A percentile compares a stretch with the other conserved stretches of the same genome.
These are phyloP conservation scores for Phytophthora sp. DNA, from an alignment of 352 stramenopile genomes.

Conservation along the genomic window DNA sequence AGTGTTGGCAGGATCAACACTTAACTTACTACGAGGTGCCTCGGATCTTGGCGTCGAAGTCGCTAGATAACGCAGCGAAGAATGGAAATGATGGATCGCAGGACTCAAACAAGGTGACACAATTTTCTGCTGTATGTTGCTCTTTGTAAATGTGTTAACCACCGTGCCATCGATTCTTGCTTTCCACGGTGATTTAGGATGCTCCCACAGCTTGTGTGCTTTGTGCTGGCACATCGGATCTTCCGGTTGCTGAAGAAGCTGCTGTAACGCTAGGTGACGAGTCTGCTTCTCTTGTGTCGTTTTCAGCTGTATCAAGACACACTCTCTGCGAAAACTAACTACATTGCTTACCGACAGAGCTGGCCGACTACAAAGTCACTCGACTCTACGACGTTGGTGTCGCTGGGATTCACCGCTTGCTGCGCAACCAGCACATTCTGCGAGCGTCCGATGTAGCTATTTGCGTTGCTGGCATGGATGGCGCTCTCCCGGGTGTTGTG, in stretches of 20 bases:
- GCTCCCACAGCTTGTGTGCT: conserved; percentile 76
- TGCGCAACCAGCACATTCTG: conserved; percentile 88
- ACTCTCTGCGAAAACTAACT: conserved; percentile 2
- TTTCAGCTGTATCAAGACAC: too few species aligned
- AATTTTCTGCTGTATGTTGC: background rate
- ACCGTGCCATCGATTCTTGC: background rate
- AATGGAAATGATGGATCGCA: background rate
- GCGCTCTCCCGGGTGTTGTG: conserved; percentile 96
- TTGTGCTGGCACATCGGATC: conserved; percentile 96
- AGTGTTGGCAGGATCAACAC: conserved; percentile 32
- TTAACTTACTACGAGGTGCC: conserved; percentile 73
- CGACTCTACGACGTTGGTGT: conserved; percentile 94
- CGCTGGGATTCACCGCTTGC: conserved; percentile 93
- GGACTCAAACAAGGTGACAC: conserved; percentile 19
- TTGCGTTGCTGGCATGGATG: conserved; percentile 97
- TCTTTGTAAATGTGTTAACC: too few species aligned
- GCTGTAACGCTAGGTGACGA: conserved; percentile 88
- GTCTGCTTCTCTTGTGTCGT: background rate
- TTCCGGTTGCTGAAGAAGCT: conserved; percentile 96
- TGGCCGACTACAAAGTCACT: conserved; percentile 85
- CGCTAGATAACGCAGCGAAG: conserved; percentile 14
- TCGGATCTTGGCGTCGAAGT: conserved; percentile 71
- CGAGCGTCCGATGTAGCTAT: conserved; percentile 93
- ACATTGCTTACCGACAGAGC: conserved; percentile 55
- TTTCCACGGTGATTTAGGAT: conserved; percentile 10